Base-by-base conservation (phyloP, 129 eudicot species). In the Mikania micrantha region DNA sequence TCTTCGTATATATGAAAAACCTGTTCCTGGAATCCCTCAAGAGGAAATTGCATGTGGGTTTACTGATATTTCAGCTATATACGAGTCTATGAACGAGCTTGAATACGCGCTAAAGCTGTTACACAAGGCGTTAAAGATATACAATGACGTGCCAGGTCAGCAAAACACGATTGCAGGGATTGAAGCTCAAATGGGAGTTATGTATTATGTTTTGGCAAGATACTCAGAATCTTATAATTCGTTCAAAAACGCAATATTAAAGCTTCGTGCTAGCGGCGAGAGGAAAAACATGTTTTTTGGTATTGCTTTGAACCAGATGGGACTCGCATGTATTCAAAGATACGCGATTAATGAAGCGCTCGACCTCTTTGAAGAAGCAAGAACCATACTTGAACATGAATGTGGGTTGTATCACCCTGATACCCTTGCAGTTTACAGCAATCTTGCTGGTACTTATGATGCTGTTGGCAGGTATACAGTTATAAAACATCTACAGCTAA, bases 391-490 rank as follows among this genome's bases (percentile, higher is more conserved):
- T 79, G 96, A 86, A 79, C 84, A 81, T 17, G 94, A 89, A 47
- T 84, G 74, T 40, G 96, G 96, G 47, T 84, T 90, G 0, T 89
- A 79, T 75, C 96, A 89, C 67, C 90, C 96, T 7, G 96, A 89
- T 45, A 89, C 94, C 4, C 94, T 89, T 50, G 96, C 88, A 2
- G 96, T 89, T 38, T 89, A 89, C 40, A 89, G 96, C 60, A 89
- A 89, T 67, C 96, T 89, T 77, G 96, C 96, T 44, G 96, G 90
- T 32, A 84, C 96, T 28, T 89, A 89, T 79, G 96, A 89, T 64
- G 96, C 96, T 0, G 81, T 89, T 41, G 96, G 96, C 70, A 89
- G 96, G 96, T 89, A 85, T 60, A 31, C 49, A 1, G 34, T 24
- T 28, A 22, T 31, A 0, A 10, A 57, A 9, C 1, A 41, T 56